Evolutionary conservation across 495 filamentous ascomycete genomes (phyloP).

Genomic region (Hypoxylon fuscum): DNA sequence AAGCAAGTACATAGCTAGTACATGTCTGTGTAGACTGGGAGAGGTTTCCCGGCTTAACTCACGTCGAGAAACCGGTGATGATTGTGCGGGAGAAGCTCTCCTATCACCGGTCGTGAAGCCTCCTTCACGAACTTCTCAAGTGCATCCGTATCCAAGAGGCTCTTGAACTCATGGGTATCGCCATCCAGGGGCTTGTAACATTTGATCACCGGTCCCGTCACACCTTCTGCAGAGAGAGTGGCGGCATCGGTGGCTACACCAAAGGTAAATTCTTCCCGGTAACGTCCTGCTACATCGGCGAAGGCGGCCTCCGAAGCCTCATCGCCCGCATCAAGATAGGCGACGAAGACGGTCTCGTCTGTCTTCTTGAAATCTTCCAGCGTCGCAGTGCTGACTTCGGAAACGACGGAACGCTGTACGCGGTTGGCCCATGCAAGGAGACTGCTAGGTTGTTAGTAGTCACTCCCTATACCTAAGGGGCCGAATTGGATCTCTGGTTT

Average conservation of each 20-base stretch:
- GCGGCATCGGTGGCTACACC: conserved; percentile 40
- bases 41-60: conserved; percentile 13
- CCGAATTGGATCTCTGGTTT: neutral
- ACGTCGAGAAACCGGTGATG: conserved; percentile 50
- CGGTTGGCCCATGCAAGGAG: conserved; percentile 47
- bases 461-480: neutral
- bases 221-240: conserved; percentile 21
- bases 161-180: conserved; percentile 38
- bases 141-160: conserved; percentile 31
- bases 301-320: conserved; percentile 29
- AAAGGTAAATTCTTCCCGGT: conserved; percentile 51
- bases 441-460: conserved; percentile 34
- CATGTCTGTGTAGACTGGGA: no score
- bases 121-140: conserved; percentile 47
- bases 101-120: conserved; percentile 45
- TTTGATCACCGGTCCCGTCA: conserved; percentile 42
- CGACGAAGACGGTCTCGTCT: conserved; percentile 52
- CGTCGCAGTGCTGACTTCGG: conserved; percentile 28
- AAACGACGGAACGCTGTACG: conserved; percentile 42
- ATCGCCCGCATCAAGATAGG: conserved; percentile 42
- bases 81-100: conserved; percentile 51
- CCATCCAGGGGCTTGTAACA: conserved; percentile 49
- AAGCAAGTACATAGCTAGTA: no score
- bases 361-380: conserved; percentile 45
- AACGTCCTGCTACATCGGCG: conserved; percentile 39